These are phyloP conservation scores for Rhizomucor pusillus DNA, from an alignment of 371 early-diverging fungal species.

Conservation along the genomic window DNA sequence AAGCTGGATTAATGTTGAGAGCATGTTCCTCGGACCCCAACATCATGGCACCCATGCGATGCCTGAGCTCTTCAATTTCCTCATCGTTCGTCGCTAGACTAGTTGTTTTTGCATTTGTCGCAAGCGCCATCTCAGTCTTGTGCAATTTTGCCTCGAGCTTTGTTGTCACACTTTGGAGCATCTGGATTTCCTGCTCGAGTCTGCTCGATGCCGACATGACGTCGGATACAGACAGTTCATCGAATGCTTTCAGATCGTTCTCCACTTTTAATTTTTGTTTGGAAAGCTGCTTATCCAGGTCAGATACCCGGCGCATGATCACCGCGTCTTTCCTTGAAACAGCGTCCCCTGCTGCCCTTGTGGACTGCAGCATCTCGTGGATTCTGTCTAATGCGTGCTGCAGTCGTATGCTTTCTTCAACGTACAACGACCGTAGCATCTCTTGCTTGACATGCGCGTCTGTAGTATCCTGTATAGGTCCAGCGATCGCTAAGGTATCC, in stretches of 20 bases:
- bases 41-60: conserved; percentile 23
- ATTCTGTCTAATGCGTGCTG: no score
- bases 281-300: conserved; percentile 8
- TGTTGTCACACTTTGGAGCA: conserved; percentile 16
- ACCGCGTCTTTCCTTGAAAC: conserved; percentile 8
- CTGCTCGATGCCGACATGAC: conserved; percentile 3
- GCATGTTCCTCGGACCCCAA: no score
- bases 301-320: conserved; percentile 12
- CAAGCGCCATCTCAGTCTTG: conserved; percentile 21
- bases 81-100: conserved; percentile 3
- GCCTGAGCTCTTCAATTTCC: conserved; percentile 20
- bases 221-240: conserved; percentile 6
- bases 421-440: no score
- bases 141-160: conserved; percentile 24
- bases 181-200: conserved; percentile 19
- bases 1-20: no score
- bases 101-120: conserved; percentile 10
- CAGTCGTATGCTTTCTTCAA: no score
- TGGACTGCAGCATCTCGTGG: no score
- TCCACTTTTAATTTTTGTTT: conserved; percentile 13
- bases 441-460: no score
- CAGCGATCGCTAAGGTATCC: no score
- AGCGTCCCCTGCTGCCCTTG: no score
- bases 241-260: conserved; percentile 11
- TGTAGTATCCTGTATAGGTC: no score